These are phyloP conservation scores for Saccharomyces hybrid DNA, from an alignment of 1,139 yeast genomes.

Conservation along the genomic window DNA sequence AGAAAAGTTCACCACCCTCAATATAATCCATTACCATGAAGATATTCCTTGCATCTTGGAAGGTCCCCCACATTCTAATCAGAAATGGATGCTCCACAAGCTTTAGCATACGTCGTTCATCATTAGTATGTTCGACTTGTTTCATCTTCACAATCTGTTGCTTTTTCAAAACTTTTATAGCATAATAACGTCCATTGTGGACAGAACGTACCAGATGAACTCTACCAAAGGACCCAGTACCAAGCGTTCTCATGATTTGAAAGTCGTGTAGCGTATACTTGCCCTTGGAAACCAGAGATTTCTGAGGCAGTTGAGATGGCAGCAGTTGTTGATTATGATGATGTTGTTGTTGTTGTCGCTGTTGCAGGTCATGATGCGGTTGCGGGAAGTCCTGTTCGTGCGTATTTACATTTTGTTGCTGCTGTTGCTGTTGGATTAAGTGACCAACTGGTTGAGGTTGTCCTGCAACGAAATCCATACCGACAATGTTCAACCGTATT, in stretches of 20 bases:
- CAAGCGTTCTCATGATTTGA: constrained; percentile 86
- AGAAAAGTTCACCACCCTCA: constrained; percentile 95
- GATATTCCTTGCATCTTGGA: constrained; percentile 80
- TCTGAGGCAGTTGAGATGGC: constrained; percentile 6
- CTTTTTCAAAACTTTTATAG: constrained; percentile 87
- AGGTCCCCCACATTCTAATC: constrained; percentile 98
- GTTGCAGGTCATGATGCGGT: constrained; percentile 11
- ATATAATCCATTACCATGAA: constrained; percentile 98
- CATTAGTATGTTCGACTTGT: constrained; percentile 96
- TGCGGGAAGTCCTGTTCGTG: constrained; percentile 4
- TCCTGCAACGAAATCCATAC: neutral
- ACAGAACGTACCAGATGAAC: constrained; percentile 90
- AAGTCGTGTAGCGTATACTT: constrained; percentile 82
- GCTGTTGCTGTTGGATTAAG: constrained; percentile 5
- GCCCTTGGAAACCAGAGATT: constrained; percentile 66
- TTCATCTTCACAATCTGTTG: constrained; percentile 91
- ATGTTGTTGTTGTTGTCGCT: constrained; percentile 10
- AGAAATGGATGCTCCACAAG: constrained; percentile 91
- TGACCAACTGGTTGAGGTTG: constrained; percentile 5
- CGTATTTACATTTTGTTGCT: constrained; percentile 12
- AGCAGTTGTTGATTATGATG: constrained; percentile 4
- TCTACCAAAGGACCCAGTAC: constrained; percentile 96
- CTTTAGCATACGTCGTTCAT: constrained; percentile 89
- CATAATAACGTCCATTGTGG: constrained; percentile 90
- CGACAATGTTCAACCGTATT: neutral